Conservation (phyloP, 2,329 filamentous ascomycete species). For the Arthroderma uncinatum region DNA sequence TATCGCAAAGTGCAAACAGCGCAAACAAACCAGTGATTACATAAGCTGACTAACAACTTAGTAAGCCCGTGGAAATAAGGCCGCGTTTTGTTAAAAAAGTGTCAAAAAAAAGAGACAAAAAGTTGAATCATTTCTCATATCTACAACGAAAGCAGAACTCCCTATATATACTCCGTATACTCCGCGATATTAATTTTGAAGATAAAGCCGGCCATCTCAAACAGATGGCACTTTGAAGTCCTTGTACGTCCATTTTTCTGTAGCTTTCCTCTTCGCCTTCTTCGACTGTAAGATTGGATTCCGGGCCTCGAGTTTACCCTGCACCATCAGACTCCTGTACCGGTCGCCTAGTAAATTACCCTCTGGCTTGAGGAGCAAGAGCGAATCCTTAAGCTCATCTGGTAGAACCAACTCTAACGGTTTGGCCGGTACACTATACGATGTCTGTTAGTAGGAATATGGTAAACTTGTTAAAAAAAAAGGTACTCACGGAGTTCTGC, state of each 20-base stretch:
- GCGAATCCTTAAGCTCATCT: constrained; percentile 70
- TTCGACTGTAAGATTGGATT: constrained; percentile 68
- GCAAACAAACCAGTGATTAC: neutral
- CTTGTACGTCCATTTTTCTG: constrained; percentile 97
- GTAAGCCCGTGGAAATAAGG: neutral
- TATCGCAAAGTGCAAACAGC: neutral
- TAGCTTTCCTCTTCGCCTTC: constrained; percentile 67
- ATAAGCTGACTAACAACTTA: neutral
- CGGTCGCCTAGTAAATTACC: constrained; percentile 90
- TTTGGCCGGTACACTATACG: constrained; percentile 51
- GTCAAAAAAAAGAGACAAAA: neutral
- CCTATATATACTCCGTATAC: neutral
- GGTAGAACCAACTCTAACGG: constrained; percentile 69
- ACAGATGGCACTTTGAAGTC: constrained; percentile 55
- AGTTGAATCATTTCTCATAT: neutral
- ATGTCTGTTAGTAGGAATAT: constrained; percentile 4
- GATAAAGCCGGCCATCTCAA: neutral
- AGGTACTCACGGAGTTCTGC: constrained; percentile 41
- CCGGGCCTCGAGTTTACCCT: constrained; percentile 78
- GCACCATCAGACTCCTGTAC: constrained; percentile 76
- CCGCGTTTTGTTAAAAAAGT: neutral
- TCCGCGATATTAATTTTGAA: neutral
- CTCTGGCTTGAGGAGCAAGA: constrained; percentile 78
- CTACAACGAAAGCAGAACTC: neutral
- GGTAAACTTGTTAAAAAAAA: neutral